Conservation (phyloP, 352 stramenopile genomes). For the Phytophthora cactorum region DNA sequence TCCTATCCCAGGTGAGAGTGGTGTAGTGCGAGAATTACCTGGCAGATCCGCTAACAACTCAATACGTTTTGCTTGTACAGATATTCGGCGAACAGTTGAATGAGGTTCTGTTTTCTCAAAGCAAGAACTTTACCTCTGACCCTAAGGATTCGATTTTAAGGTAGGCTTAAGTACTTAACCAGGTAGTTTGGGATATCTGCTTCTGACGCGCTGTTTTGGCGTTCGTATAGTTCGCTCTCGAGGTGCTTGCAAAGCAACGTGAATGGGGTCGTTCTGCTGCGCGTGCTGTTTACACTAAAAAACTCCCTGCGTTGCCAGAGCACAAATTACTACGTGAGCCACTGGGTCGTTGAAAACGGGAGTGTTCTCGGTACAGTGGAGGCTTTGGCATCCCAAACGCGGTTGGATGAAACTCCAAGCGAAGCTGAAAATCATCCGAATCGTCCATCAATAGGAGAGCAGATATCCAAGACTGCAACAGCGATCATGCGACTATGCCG, state of each 20-base stretch:
- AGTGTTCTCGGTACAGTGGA: slow-evolving; percentile 32
- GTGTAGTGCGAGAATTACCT: neutral
- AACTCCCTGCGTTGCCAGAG: slow-evolving; percentile 62
- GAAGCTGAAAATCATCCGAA: slow-evolving; percentile 3
- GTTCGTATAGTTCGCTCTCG: slow-evolving; percentile 30
- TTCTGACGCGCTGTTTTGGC: neutral
- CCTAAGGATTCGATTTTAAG: slow-evolving; percentile 22
- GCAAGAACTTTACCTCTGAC: slow-evolving; percentile 3
- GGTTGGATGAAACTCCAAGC: slow-evolving; percentile 2
- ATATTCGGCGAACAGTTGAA: slow-evolving; percentile 71
- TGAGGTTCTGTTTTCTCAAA: slow-evolving; percentile 48
- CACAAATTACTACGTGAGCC: slow-evolving; percentile 26
- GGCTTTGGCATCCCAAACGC: slow-evolving; percentile 14
- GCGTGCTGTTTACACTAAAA: slow-evolving; percentile 63
- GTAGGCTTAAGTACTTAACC: slow-evolving; percentile 19
- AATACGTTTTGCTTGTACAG: slow-evolving; percentile 32
- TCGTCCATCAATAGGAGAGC: slow-evolving; percentile 30
- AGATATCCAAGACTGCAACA: slow-evolving; percentile 57
- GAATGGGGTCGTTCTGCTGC: slow-evolving; percentile 39
- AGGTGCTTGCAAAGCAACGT: slow-evolving; percentile 31
- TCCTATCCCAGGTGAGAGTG: slow-evolving; percentile 63
- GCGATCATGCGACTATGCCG: slow-evolving; percentile 45
- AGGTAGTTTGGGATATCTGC: neutral
- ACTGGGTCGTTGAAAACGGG: slow-evolving; percentile 41
- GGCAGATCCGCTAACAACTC: slow-evolving; percentile 2